phyloP scores from a whole-genome alignment of 352 stramenopile genomes.

The Globisporangium abappressorium region DNA sequence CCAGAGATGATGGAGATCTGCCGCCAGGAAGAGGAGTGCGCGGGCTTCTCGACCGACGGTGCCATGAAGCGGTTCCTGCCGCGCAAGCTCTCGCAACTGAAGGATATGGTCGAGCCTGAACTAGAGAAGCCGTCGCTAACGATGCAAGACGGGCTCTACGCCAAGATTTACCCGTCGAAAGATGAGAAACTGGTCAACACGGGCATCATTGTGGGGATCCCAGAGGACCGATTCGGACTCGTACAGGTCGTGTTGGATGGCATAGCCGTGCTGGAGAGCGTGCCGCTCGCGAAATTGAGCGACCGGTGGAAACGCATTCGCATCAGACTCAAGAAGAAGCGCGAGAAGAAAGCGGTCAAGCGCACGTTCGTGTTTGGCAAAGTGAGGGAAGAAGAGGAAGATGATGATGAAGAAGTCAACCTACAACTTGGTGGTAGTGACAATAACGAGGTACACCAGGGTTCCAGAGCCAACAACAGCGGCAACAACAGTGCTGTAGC shows the following conservation, averaged over 20 bases:
- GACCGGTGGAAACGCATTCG: slow-evolving; percentile 64
- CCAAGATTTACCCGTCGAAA: slow-evolving; percentile 57
- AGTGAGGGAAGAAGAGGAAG: background rate
- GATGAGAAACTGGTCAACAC: slow-evolving; percentile 45
- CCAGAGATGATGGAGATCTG: slow-evolving; percentile 53
- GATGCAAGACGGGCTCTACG: slow-evolving; percentile 46
- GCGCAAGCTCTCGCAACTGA: slow-evolving; percentile 67
- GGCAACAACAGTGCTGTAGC: slow-evolving; percentile 20
- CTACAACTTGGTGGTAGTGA: background rate
- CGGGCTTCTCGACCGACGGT: slow-evolving; percentile 68
- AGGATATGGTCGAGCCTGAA: slow-evolving; percentile 34
- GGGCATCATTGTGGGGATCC: slow-evolving; percentile 48
- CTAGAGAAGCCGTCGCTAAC: slow-evolving; percentile 15
- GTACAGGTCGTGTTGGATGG: slow-evolving; percentile 63
- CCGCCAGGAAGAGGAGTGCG: slow-evolving; percentile 66
- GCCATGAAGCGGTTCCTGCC: slow-evolving; percentile 76
- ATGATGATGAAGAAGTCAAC: background rate
- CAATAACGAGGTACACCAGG: slow-evolving; percentile 5
- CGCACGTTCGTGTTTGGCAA: slow-evolving; percentile 49
- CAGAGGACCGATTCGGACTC: slow-evolving; percentile 57
- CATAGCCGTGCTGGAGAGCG: slow-evolving; percentile 36
- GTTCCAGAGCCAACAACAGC: background rate
- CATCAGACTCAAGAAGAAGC: slow-evolving; percentile 33
- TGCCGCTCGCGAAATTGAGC: slow-evolving; percentile 55
- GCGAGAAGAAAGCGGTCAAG: slow-evolving; percentile 30